Base-by-base conservation (phyloP, 805 yeast genomes). In the Spathaspora girioi region DNA sequence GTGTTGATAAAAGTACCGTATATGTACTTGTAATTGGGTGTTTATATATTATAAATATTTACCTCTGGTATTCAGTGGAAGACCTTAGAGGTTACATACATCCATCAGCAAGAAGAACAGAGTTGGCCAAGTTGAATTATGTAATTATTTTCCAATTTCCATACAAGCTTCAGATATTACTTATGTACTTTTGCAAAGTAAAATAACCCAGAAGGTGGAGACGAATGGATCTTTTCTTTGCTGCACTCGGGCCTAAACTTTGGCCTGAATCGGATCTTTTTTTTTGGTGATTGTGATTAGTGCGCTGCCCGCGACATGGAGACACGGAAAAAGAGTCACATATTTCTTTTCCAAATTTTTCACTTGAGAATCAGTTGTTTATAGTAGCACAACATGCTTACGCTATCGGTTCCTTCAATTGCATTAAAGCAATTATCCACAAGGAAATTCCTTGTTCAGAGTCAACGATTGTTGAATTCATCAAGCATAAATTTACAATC, bases 381-480 rank as follows among this genome's bases (percentile, higher is more conserved):
- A n/a, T n/a, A 12, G 14, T n/a, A 3, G 18, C 17, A 35, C 40
- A 31, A 11, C 18, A 35, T 35, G 40, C 14, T 35, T n/a, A 35
- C 15, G 40, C 40, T 35, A 35, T 35, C 40, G 14, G 40, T 35
- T 14, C 40, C 17, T 35, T n/a, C 40, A 35, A 35, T 35, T 35
- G 40, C 40, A 11, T n/a, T 35, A 14, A 35, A n/a, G 17, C 40
- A 35, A 3, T 12, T 35, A 15, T 3, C 40, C n/a, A 14, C 35
- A 2, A 35, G 40, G 15, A 35, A 35, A 7, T 4, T n/a, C 40
- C 32, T 10, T 29, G 14, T 11, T 4, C 32, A 29, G 11, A 29
- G 14, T 8, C 32, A 29, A 10, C 40, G 40, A 14, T 35, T 35
- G 48, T 27, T 47, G 20, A 50, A 38, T 43, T 43, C 51, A 9